A percentile compares a stretch with the other conserved stretches of the same genome.
Evolutionary conservation across 2,329 filamentous ascomycete species (phyloP).

Genomic region (Aspergillus sp.): DNA sequence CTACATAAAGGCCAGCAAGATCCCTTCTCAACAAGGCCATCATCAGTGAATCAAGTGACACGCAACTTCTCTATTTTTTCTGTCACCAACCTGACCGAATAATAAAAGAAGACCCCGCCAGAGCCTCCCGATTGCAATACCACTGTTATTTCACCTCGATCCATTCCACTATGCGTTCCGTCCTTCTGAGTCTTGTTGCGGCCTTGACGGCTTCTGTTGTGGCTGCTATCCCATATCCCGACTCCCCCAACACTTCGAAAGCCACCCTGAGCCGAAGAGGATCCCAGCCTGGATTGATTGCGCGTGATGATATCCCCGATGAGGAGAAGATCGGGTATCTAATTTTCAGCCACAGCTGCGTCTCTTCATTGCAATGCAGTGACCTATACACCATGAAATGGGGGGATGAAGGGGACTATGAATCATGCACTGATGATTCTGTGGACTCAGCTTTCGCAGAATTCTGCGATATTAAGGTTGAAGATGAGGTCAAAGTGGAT

Average conservation of each 20-base stretch:
- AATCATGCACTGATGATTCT: not conserved
- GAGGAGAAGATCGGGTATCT: not conserved
- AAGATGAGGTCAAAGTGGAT: not conserved
- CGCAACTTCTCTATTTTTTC: not conserved
- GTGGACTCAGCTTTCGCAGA: not conserved
- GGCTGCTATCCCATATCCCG: not conserved
- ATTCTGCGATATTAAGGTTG: not conserved
- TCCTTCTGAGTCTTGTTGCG: not conserved
- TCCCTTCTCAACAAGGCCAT: not conserved
- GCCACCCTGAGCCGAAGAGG: not conserved
- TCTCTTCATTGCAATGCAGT: not conserved
- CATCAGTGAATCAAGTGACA: not conserved
- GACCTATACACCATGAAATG: not conserved
- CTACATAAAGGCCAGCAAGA: not conserved
- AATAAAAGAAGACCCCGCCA: not conserved
- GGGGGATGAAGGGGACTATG: not conserved
- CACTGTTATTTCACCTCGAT: not conserved
- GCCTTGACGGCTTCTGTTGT: not conserved
- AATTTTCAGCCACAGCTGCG: not conserved
- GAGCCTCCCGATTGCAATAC: not conserved
- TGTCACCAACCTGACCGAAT: not conserved
- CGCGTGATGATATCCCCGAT: not conserved
- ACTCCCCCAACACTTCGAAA: not conserved
- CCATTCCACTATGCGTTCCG: not conserved
- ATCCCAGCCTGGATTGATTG: not conserved